phyloP scores from a whole-genome alignment of 2,329 filamentous ascomycete species.

The Penicillium sp. region DNA sequence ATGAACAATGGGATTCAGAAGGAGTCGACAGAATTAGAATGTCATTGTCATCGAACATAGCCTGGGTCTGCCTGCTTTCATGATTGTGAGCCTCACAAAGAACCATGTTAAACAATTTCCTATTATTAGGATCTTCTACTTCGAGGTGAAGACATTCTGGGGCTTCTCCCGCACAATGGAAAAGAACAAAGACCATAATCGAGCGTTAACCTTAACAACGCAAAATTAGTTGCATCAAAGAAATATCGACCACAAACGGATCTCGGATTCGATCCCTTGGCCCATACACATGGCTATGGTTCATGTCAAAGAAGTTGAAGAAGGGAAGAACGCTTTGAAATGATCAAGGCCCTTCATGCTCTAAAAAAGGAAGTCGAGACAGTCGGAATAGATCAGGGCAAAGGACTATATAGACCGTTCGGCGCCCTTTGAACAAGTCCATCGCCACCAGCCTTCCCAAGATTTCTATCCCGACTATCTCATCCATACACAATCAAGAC shows the following conservation, averaged over 20 bases:
- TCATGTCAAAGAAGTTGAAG: neutral
- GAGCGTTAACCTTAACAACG: neutral
- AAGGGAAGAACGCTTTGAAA: neutral
- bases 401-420: neutral
- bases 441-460: neutral
- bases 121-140: neutral
- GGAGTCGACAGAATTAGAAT: neutral
- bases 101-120: neutral
- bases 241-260: neutral
- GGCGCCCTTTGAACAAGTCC: neutral
- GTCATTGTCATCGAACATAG: neutral
- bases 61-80: neutral
- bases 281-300: neutral
- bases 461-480: neutral
- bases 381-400: neutral
- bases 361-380: neutral
- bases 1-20: neutral
- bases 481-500: neutral
- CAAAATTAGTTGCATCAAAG: neutral
- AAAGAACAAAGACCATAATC: neutral
- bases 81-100: neutral
- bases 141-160: neutral
- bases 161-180: neutral
- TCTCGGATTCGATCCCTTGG: neutral
- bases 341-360: neutral